Evolutionary conservation across 179 eudicot genomes (phyloP), one percentile per base, ranked within the genome.

Genomic region (Camellia oleifera): DNA sequence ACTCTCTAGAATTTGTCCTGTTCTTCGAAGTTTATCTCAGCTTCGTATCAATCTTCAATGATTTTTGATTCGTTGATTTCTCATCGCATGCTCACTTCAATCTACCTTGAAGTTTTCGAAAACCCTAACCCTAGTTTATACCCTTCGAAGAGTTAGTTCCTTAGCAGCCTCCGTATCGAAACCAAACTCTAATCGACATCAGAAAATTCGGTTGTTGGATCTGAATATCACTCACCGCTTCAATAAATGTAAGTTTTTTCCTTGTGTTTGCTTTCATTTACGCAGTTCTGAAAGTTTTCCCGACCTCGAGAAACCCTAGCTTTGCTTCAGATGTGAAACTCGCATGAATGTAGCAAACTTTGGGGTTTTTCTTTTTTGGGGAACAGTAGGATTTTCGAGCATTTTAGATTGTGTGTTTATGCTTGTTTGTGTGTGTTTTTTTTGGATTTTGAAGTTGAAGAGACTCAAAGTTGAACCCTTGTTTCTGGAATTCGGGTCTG

Each of bases 121-220:
- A 83, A 81, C 86, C 83, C 88, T 88, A 87, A 76, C 83, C 86
- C 82, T 82, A 76, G 76, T 60, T 74, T 72, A 64, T 13, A 2
- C 26, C 64, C 63, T 10, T 50, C 7, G 32, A 57, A 45, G 11
- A 20, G 15, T 2, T 18, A 26, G 23, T 20, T 20, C 23, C 20
- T 63, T 6, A 6, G 52, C 4, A 2, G 77, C 78, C 54, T n/a
- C 72, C 17, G 6, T 5, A 46, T 32, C 69, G 52, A 20, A 63
- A 18, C 65, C n/a, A 3, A 74, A 42, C 80, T 53, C 32, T 56
- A 56, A 78, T 67, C 66, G 17, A 9, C 50, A n/a, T 14, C 81
- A 10, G 26, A 72, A 72, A 61, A 13, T 46, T 52, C 0, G 18
- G 3, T 71, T 63, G 46, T 9, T 12, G 11, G 63, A 79, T 52